Base-by-base conservation (phyloP, 164 flowering plant species). In the Stephania japonica region DNA sequence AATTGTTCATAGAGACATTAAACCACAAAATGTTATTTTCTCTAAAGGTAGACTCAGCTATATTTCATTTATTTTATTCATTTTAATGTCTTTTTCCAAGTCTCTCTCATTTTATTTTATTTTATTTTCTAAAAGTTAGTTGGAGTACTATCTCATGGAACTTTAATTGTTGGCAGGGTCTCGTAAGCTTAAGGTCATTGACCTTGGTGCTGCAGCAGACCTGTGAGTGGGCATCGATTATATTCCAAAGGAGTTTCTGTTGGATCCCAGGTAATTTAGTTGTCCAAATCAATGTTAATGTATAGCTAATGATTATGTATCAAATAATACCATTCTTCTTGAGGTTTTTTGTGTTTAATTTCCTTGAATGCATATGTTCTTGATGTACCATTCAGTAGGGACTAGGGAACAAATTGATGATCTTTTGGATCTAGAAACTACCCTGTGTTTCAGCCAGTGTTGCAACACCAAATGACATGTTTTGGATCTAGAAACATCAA, bases 201-300 rank as follows among this genome's bases (percentile, higher is more conserved):
- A 95, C 86, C 97, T 95, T 68, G 99, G 99, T 67, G 99, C 97
- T 73, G 98, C 99, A 42, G 82, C 99, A 27, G 98, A 95, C 87
- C 74, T 95, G 78, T 81, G 98, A 87, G 99, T 92, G 11, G 98
- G 99, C 32, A 95, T 95, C 78, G 93, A 95, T 82, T 95, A 95
- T 75, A 88, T 93, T 73, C 98, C 97, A 1, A 95, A 95, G 75
- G 99, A 95, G 78, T 95, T 93, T 82, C 86, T 95, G 38, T 84
- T 95, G 77, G 99, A 95, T 70, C 99, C 98, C 63, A 92, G 99
- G 99, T 95, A 80, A 63, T 18, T 69, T 21, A 56, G 23, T 70
- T 21, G 16, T 32, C n/a, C 47, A 50, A 59, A 42, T 47, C 49
- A 26, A 68, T 18, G 14, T 7, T 32, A 44, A 68, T 23, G 19